These are phyloP conservation scores for Sporodiniella umbellata DNA, from an alignment of 371 early-diverging fungal genomes.

Conservation along the genomic window DNA sequence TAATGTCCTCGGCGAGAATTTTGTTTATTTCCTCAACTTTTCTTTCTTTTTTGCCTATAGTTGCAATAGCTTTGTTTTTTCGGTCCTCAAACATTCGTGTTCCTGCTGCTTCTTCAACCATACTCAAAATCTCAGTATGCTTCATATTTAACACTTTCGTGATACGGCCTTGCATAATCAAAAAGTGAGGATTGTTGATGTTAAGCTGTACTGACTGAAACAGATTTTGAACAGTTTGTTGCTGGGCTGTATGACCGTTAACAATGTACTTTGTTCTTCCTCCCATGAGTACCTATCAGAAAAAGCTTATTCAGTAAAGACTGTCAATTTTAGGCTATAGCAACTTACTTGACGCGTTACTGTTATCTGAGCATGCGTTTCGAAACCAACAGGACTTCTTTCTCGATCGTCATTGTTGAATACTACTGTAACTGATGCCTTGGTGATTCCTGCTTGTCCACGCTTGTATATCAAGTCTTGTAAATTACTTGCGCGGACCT, in stretches of 20 bases:
- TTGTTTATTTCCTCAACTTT: conserved; percentile 91
- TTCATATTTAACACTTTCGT: conserved; percentile 99
- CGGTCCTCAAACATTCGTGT: conserved; percentile 97
- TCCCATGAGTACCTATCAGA: conserved; percentile 73
- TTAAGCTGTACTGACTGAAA: conserved; percentile 97
- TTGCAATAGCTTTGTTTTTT: conserved; percentile 92
- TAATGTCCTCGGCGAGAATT: conserved; percentile 84
- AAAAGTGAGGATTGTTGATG: conserved; percentile 97
- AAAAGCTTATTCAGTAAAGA: background rate
- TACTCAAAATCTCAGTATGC: conserved; percentile 89
- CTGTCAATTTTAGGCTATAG: conserved; percentile 6
- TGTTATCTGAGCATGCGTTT: conserved; percentile 81
- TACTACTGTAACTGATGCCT: conserved; percentile 95
- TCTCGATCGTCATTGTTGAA: conserved; percentile 91
- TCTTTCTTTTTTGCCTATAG: conserved; percentile 94
- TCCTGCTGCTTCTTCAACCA: conserved; percentile 99
- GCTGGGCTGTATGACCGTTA: conserved; percentile 91
- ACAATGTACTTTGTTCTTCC: conserved; percentile 96
- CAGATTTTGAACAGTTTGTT: conserved; percentile 87
- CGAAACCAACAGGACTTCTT: conserved; percentile 90
- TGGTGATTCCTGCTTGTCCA: conserved; percentile 95
- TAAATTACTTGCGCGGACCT: conserved; percentile 93
- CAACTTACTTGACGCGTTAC: conserved; percentile 89
- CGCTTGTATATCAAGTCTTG: conserved; percentile 98
- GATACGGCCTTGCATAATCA: conserved; percentile 99